A percentile compares a stretch with the other conserved stretches of the same genome.
phyloP scores from a whole-genome alignment of 108 stramenopile genomes.

The Cyclotella baltica region DNA sequence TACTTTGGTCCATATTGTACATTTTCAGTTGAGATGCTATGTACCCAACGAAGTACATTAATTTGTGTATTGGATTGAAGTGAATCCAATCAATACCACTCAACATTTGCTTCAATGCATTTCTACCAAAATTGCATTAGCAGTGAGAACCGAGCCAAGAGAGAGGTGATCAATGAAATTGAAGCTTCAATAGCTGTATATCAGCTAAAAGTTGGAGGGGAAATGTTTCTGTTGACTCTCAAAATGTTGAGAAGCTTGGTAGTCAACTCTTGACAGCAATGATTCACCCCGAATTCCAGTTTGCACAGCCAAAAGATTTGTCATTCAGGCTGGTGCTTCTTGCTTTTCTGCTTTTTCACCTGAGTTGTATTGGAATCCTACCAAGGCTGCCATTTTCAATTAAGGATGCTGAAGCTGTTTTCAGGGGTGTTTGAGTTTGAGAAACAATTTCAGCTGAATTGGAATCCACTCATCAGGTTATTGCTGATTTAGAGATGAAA shows the following conservation, averaged over 20 bases:
- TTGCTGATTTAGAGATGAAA: too few species aligned
- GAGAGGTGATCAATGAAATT: neutral
- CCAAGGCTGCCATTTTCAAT: too few species aligned
- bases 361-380: neutral
- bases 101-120: too few species aligned
- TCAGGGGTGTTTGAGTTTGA: slow-evolving; percentile 6
- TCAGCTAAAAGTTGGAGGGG: slow-evolving; percentile 8
- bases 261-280: neutral
- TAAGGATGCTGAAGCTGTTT: too few species aligned
- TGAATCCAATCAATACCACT: too few species aligned
- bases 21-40: too few species aligned
- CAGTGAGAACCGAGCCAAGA: neutral
- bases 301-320: slow-evolving; percentile 4
- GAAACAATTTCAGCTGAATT: neutral
- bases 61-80: too few species aligned
- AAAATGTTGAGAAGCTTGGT: slow-evolving; percentile 11
- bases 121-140: neutral
- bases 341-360: slow-evolving; percentile 4
- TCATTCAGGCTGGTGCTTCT: neutral
- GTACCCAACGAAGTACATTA: too few species aligned
- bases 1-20: too few species aligned
- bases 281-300: neutral
- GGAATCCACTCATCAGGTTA: neutral
- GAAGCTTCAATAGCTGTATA: too few species aligned
- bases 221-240: slow-evolving; percentile 1